phyloP scores from a whole-genome alignment of 306 rosid genomes.

The Trichosanthes truncata region DNA sequence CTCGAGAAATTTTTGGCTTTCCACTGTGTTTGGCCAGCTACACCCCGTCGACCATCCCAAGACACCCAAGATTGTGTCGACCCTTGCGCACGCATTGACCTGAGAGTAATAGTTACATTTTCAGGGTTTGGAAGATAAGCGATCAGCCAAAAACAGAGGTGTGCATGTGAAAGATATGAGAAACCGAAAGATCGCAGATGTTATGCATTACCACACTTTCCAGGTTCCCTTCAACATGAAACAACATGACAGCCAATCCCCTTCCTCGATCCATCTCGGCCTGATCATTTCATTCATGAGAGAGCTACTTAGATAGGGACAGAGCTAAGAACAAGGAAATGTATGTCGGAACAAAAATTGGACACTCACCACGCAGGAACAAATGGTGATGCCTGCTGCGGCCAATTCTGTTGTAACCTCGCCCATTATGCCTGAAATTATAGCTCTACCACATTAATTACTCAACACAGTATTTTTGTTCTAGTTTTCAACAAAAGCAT shows the following conservation, averaged over 20 bases:
- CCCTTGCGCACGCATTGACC: slow-evolving; percentile 55
- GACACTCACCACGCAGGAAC: slow-evolving; percentile 93
- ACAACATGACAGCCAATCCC: slow-evolving; percentile 86
- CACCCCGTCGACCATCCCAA: slow-evolving; percentile 98
- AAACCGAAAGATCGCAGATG: slow-evolving; percentile 1
- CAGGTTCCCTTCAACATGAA: slow-evolving; percentile 65
- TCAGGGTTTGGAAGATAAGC: not conserved
- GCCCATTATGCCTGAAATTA: slow-evolving; percentile 81
- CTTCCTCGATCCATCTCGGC: slow-evolving; percentile 95
- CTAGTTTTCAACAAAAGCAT: not conserved
- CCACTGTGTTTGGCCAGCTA: slow-evolving; percentile 73
- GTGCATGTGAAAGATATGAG: not conserved
- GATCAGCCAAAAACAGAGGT: not conserved
- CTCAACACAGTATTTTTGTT: not conserved
- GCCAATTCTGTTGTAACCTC: slow-evolving; percentile 83
- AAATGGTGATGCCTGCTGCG: slow-evolving; percentile 61
- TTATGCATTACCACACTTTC: slow-evolving; percentile 60
- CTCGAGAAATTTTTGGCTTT: slow-evolving; percentile 36
- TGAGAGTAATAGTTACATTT: slow-evolving; percentile 17
- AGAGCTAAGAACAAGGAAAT: slow-evolving; percentile 4
- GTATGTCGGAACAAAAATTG: slow-evolving; percentile 16
- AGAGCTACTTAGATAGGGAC: slow-evolving; percentile 7
- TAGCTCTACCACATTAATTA: not conserved
- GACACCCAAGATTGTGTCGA: slow-evolving; percentile 66
- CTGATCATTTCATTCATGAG: slow-evolving; percentile 48